Evolutionary conservation across 495 filamentous ascomycete species (phyloP), one percentile per base, ranked within the genome.

Genomic region (Daldinia childiae): DNA sequence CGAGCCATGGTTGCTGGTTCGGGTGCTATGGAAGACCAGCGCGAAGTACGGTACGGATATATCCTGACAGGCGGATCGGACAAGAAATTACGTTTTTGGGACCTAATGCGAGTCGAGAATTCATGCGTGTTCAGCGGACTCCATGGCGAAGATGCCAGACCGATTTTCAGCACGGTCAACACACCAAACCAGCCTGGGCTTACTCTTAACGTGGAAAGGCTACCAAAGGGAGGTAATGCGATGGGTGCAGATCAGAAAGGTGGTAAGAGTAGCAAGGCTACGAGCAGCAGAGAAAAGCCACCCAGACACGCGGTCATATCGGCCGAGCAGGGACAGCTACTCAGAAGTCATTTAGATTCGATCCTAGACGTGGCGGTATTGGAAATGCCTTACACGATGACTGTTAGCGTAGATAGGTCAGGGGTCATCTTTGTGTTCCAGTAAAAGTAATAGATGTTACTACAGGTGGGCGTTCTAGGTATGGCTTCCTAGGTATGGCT

Each of bases 11-110:
- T 83, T 2, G 81, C 83, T 0, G 86, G 85, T 7, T 81, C 82
- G 4, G 87, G 88, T 58, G 78, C 78, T 0, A 76, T 81, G 50
- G 88, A 90, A 50, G 88, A 90, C 14, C 84, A 86, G 64, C 79
- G 86, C 15, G 90, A 92, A 24, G 78, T 87, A 29, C 82, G 87
- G 48, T 83, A 85, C 59, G 83, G 85, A 11, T 98, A 93, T 79
- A 89, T 97, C 26, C 80, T 99, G 19, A 94, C 93, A 0, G 95
- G 89, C 2, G 95, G 96, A 4, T 90, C 90, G 30, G 95, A 98
- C 76, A 92, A 90, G 77, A 96, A 94, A 76, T 87, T 99, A 21
- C 88, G 95, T 6, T 97, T 94, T 79, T 99, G 95, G 95, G 95
- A 98, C 75, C 81, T 93, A 9, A 81, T 86, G 6, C 88, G 87